Evolutionary conservation across 2,329 filamentous ascomycete genomes (phyloP).

Genomic region (Fusarium sp.): DNA sequence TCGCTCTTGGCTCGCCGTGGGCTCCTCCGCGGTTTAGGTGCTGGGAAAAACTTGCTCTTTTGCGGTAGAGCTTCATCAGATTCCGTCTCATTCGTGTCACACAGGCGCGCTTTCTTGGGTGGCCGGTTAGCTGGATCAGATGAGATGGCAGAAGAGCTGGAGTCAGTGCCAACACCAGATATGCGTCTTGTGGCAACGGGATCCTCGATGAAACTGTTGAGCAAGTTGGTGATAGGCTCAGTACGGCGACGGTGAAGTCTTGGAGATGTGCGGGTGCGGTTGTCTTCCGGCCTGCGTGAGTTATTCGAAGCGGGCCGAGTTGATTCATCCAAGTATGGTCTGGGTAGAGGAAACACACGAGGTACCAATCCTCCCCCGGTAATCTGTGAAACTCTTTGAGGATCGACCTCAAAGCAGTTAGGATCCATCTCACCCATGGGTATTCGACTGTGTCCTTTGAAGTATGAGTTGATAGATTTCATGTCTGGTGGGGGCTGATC

Average conservation of each 20-base stretch:
- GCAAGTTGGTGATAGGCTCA: slow-evolving; percentile 64
- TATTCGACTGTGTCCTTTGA: slow-evolving; percentile 64
- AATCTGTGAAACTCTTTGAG: slow-evolving; percentile 61
- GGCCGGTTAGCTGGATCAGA: slow-evolving; percentile 56
- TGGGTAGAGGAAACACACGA: slow-evolving; percentile 70
- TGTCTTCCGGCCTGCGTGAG: slow-evolving; percentile 32
- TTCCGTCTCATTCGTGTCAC: slow-evolving; percentile 61
- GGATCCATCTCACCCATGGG: slow-evolving; percentile 74
- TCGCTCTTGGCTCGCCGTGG: slow-evolving; percentile 55
- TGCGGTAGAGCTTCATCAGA: slow-evolving; percentile 54
- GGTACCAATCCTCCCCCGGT: slow-evolving; percentile 65
- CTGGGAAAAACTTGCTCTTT: slow-evolving; percentile 69
- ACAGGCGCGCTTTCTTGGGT: slow-evolving; percentile 70
- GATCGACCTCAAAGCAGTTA: slow-evolving; percentile 70
- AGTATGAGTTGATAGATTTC: slow-evolving; percentile 69
- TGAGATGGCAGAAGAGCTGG: slow-evolving; percentile 22
- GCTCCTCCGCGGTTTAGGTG: slow-evolving; percentile 45
- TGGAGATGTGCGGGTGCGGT: slow-evolving; percentile 52
- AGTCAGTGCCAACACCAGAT: slow-evolving; percentile 25
- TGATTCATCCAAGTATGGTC: slow-evolving; percentile 65
- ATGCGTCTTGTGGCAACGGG: slow-evolving; percentile 36
- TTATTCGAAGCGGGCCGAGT: slow-evolving; percentile 36
- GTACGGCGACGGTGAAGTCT: slow-evolving; percentile 64
- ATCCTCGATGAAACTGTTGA: slow-evolving; percentile 50
- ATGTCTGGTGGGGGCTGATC: slow-evolving; percentile 50